A percentile compares a stretch with the other conserved stretches of the same genome.
These are phyloP conservation scores for Podospora pseudopauciseta DNA, from an alignment of 495 filamentous ascomycete genomes.

Conservation along the genomic window DNA sequence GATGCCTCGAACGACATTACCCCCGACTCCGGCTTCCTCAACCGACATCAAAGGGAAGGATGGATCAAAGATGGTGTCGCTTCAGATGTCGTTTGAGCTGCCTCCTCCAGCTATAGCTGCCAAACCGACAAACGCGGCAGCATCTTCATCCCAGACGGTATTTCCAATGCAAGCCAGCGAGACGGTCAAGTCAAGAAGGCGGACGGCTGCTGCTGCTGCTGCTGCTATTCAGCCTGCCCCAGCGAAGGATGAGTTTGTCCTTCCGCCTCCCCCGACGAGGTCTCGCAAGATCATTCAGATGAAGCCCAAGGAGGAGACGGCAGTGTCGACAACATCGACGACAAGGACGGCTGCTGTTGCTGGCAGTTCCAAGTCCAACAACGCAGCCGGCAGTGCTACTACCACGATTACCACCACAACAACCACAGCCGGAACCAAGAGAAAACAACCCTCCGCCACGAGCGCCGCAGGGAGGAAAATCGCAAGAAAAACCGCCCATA, in stretches of 20 bases:
- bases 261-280: slow-evolving; percentile 88
- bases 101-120: slow-evolving; percentile 84
- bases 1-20: slow-evolving; percentile 70
- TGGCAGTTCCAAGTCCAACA: background rate
- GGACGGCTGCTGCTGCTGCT: slow-evolving; percentile 43
- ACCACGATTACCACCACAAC: slow-evolving; percentile 27
- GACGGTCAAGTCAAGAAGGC: slow-evolving; percentile 55
- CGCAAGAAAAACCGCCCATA: slow-evolving; percentile 93
- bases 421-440: slow-evolving; percentile 51
- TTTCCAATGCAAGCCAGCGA: slow-evolving; percentile 51
- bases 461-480: slow-evolving; percentile 87
- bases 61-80: slow-evolving; percentile 52
- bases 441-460: slow-evolving; percentile 64
- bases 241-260: slow-evolving; percentile 61
- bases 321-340: slow-evolving; percentile 20
- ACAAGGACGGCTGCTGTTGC: slow-evolving; percentile 9
- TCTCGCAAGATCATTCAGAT: slow-evolving; percentile 98
- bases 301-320: slow-evolving; percentile 61
- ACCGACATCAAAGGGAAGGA: slow-evolving; percentile 79
- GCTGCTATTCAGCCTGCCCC: slow-evolving; percentile 35
- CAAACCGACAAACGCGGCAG: slow-evolving; percentile 24
- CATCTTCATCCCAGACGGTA: slow-evolving; percentile 29
- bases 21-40: slow-evolving; percentile 81
- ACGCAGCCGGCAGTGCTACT: slow-evolving; percentile 12
- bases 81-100: slow-evolving; percentile 62